Evolutionary conservation across 352 stramenopile species (phyloP).

Genomic region (Thraustotheca clavata): DNA sequence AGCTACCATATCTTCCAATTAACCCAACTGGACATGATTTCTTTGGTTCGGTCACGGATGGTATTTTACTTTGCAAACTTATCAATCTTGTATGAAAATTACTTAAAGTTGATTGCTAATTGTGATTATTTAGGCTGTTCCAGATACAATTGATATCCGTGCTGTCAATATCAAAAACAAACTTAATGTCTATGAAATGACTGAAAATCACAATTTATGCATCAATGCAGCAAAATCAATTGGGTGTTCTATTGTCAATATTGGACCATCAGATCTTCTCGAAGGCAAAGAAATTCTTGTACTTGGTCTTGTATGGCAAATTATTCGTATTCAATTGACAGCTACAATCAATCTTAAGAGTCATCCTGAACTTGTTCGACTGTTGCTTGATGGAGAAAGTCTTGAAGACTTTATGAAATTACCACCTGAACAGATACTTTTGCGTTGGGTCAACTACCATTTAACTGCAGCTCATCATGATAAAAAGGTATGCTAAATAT

Average conservation of each 20-base stretch:
- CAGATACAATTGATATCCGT: conserved; percentile 88
- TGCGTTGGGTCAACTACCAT: conserved; percentile 94
- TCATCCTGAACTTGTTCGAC: conserved; percentile 83
- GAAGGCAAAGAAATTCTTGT: conserved; percentile 84
- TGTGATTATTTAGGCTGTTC: conserved; percentile 37
- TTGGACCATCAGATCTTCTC: conserved; percentile 79
- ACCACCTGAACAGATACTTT: conserved; percentile 83
- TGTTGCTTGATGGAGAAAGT: conserved; percentile 79
- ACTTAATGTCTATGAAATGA: conserved; percentile 83
- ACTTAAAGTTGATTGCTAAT: not conserved
- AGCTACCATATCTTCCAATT: conserved; percentile 67
- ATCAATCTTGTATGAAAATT: conserved; percentile 52
- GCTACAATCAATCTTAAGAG: conserved; percentile 90
- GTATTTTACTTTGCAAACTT: conserved; percentile 86
- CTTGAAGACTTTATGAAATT: conserved; percentile 87
- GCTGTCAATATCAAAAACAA: conserved; percentile 81
- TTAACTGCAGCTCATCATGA: conserved; percentile 61
- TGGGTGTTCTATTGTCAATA: conserved; percentile 90
- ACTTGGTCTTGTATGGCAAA: conserved; percentile 89
- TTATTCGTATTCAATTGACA: conserved; percentile 91
- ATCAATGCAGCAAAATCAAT: conserved; percentile 92
- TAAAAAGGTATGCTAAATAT: conserved; percentile 33
- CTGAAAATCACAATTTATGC: conserved; percentile 87
- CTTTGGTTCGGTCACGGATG: conserved; percentile 76
- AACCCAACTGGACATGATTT: conserved; percentile 55